Conservation (phyloP, 1,284 basidiomycete species). For the Trichosporon coremiiforme region DNA sequence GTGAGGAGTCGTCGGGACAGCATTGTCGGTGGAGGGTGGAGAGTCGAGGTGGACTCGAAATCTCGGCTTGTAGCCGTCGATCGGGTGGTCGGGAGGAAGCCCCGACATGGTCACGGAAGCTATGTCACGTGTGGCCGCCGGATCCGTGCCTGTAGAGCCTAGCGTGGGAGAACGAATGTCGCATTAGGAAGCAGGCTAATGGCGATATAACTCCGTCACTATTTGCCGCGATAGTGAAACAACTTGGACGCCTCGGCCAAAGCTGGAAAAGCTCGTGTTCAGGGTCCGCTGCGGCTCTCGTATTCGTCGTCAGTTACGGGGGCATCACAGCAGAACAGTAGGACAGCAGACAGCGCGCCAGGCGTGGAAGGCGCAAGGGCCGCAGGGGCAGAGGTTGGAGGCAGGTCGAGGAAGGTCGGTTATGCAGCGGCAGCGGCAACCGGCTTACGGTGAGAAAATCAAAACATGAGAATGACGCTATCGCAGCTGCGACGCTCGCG, state of each 20-base stretch:
- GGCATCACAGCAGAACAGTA: not conserved
- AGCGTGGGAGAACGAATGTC: not conserved
- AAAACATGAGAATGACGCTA: constrained; percentile 13
- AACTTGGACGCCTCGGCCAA: not conserved
- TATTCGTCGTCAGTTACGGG: constrained; percentile 9
- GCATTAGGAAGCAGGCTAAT: not conserved
- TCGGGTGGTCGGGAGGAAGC: not conserved
- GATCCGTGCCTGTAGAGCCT: too few species aligned
- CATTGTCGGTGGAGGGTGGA: not conserved
- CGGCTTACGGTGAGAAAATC: not conserved
- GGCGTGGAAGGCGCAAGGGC: not conserved
- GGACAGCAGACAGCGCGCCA: not conserved
- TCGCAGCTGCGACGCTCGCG: constrained; percentile 4
- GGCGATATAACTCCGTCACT: not conserved
- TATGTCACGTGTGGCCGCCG: not conserved
- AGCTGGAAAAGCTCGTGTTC: not conserved
- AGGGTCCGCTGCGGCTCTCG: not conserved
- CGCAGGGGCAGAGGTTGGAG: not conserved
- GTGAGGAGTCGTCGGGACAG: constrained; percentile 14
- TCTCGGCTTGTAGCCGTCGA: not conserved
- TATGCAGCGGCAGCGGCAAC: not conserved
- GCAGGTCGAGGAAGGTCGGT: not conserved
- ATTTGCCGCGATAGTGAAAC: not conserved
- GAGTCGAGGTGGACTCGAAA: constrained; percentile 8
- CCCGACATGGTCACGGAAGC: not conserved